Evolutionary conservation across 805 yeast species (phyloP).

Genomic region (Wickerhamomyces bovis): DNA sequence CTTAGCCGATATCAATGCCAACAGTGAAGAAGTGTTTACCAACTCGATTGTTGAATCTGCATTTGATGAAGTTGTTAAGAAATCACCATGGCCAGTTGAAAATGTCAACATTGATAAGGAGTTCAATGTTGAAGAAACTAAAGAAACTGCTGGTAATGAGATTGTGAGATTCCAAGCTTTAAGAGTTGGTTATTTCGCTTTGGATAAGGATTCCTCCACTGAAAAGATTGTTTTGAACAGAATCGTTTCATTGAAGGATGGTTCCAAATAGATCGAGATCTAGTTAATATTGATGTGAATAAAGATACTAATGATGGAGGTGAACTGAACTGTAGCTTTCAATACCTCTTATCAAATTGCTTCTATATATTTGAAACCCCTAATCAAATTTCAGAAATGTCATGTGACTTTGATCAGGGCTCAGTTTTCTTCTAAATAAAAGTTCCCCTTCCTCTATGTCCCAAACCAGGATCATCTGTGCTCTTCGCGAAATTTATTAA

Average conservation of each 20-base stretch:
- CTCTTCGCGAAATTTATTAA: neutral
- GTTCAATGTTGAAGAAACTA: constrained; percentile 65
- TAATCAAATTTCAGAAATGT: neutral
- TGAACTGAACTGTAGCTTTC: neutral
- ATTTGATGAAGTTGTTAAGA: constrained; percentile 56
- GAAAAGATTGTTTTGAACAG: constrained; percentile 73
- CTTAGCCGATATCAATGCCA: constrained; percentile 74
- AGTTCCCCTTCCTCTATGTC: no score
- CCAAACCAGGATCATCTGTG: neutral
- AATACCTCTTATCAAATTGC: no score
- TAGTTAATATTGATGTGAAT: neutral
- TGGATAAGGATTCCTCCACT: constrained; percentile 69
- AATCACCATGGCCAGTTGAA: constrained; percentile 70
- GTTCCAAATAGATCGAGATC: constrained; percentile 4
- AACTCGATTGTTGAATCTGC: constrained; percentile 76
- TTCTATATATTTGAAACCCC: no score
- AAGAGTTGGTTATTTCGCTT: constrained; percentile 91
- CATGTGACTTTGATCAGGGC: neutral
- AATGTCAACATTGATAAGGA: constrained; percentile 50
- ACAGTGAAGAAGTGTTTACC: constrained; percentile 63
- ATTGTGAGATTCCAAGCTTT: constrained; percentile 97
- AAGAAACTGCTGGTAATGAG: constrained; percentile 53
- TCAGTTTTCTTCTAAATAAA: no score
- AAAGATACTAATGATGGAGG: neutral
- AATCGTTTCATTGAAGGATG: constrained; percentile 86